Base-by-base conservation (phyloP, 192 early-diverging fungal species). In the Kappamyces sp. region DNA sequence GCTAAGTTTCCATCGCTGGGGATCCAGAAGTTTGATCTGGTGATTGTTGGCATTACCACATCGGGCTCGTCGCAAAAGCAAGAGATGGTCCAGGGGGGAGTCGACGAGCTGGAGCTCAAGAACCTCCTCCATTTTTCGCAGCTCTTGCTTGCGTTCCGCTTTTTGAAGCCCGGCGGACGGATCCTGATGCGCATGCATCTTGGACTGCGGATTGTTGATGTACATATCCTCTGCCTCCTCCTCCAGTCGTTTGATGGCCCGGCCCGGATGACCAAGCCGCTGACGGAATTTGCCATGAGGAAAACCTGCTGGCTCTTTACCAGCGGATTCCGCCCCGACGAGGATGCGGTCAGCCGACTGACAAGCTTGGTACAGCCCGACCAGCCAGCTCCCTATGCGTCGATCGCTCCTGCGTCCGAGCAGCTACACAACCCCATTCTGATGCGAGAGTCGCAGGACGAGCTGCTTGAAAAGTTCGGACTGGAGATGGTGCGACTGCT, bases 281-380 rank as follows among this genome's bases (percentile, higher is more conserved):
- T 59, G 41, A 59, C 57, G 3, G 57, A 59, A 59, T 59, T 59
- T 46, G 57, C 57, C 9, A 59, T 59, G 57, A 12, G 57, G 2
- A 59, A 59, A 30, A 59, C 57, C 3, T 59, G 37, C 30, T 59
- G 57, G 57, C 29, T 59, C 5, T 33, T 35, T 8, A 39, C 30
- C 12, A 47, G 45, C 37, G 57, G 57, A 1, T 59, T 39, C 46
- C 12, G 14, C 11, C 5, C 9, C 45, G 22, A 46, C 11, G 15
- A 14, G 38, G 57, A 39, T 9, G 29, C 29, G 2, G 39, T 46
- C 2, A 43, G 14, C 57, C 40, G 57, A 36, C 22, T 57, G 40
- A 32, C 6, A 36, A 14, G 33, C 9, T 14, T 59, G 34, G 37
- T 32, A 2, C 8, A 39, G 3, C 29, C 31, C 3, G 35, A 37